A percentile compares a stretch with the other conserved stretches of the same genome.
Evolutionary conservation across 768 basidiomycete genomes (phyloP).

Genomic region (Asterophora lycoperdoides): DNA sequence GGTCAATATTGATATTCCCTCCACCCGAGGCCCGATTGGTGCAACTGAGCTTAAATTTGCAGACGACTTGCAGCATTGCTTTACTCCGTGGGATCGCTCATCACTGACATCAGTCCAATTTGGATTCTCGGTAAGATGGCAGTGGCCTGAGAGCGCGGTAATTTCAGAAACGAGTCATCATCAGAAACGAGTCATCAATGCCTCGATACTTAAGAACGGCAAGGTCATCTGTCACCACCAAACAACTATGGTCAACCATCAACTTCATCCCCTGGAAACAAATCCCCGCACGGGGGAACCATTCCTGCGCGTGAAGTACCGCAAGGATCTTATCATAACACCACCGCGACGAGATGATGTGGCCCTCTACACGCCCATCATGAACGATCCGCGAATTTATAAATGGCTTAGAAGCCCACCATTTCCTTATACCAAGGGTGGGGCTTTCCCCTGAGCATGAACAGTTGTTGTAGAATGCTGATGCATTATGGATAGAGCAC

Average conservation of each 20-base stretch:
- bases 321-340: slow-evolving; percentile 55
- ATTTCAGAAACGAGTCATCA: no score
- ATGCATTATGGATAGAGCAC: slow-evolving; percentile 26
- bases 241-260: slow-evolving; percentile 21
- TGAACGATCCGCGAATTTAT: slow-evolving; percentile 51
- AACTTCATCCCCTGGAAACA: slow-evolving; percentile 30
- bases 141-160: background rate
- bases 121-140: no score
- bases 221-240: background rate
- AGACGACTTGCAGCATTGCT: no score
- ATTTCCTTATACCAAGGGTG: slow-evolving; percentile 46
- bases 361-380: slow-evolving; percentile 24
- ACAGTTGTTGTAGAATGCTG: background rate
- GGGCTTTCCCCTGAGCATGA: background rate
- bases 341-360: slow-evolving; percentile 41
- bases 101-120: no score
- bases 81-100: no score
- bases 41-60: no score
- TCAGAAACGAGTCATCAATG: slow-evolving; percentile 1
- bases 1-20: no score
- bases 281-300: slow-evolving; percentile 33
- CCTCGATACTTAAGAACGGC: background rate
- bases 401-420: slow-evolving; percentile 45
- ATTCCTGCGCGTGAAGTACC: slow-evolving; percentile 48
- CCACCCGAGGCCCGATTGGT: no score